These are phyloP conservation scores for Sugiyamaella chiloensis DNA, from an alignment of 805 yeast species.

Conservation along the genomic window DNA sequence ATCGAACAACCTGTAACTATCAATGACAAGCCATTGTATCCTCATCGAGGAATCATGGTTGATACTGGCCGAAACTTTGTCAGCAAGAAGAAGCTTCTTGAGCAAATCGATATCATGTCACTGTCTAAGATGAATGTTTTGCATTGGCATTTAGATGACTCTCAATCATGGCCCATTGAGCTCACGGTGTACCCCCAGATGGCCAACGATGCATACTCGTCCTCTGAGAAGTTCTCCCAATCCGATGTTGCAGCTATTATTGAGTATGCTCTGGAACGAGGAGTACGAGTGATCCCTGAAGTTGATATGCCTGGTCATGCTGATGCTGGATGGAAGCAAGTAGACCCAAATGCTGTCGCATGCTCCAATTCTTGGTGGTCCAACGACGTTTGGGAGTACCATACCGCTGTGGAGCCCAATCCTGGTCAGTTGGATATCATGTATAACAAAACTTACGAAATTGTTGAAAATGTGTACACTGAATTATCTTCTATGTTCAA, in stretches of 20 bases:
- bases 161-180: slow-evolving; percentile 42
- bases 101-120: slow-evolving; percentile 41
- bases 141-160: slow-evolving; percentile 42
- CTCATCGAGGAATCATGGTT: slow-evolving; percentile 41
- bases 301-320: slow-evolving; percentile 44
- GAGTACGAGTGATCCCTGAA: slow-evolving; percentile 43
- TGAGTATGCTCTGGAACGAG: slow-evolving; percentile 35
- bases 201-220: slow-evolving; percentile 40
- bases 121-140: slow-evolving; percentile 39
- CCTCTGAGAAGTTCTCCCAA: slow-evolving; percentile 32
- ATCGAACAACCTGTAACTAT: slow-evolving; percentile 38
- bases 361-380: slow-evolving; percentile 37
- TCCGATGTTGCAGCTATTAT: slow-evolving; percentile 33
- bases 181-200: slow-evolving; percentile 37
- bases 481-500: slow-evolving; percentile 36
- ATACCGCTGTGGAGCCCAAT: slow-evolving; percentile 39
- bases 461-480: slow-evolving; percentile 35
- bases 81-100: slow-evolving; percentile 28
- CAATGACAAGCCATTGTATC: slow-evolving; percentile 36
- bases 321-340: slow-evolving; percentile 39
- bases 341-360: slow-evolving; percentile 34
- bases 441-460: slow-evolving; percentile 34
- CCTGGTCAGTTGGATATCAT: slow-evolving; percentile 42
- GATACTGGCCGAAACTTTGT: slow-evolving; percentile 42
- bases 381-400: slow-evolving; percentile 24